These are phyloP conservation scores for Craterostigma plantagineum DNA, from an alignment of 257 asterid genomes.

Conservation along the genomic window DNA sequence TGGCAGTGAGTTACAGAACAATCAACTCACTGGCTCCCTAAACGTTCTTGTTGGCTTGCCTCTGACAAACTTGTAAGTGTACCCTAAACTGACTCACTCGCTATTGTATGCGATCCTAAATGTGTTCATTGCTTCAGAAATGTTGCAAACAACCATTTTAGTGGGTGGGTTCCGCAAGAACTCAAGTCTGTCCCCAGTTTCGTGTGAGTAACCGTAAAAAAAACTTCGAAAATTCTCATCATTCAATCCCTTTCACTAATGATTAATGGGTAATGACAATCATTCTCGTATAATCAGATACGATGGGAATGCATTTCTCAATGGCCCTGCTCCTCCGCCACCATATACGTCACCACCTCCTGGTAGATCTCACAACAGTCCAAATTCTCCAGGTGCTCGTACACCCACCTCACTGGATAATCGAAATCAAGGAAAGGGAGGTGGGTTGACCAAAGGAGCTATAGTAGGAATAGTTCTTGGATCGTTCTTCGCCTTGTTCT, in stretches of 20 bases:
- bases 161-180: conserved; percentile 86
- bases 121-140: conserved; percentile 33
- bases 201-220: conserved; percentile 45
- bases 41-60: conserved; percentile 56
- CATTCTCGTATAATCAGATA: conserved; percentile 31
- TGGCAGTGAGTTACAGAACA: conserved; percentile 64
- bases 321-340: conserved; percentile 91
- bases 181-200: conserved; percentile 56
- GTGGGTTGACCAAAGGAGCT: conserved; percentile 49
- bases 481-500: conserved; percentile 26
- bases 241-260: too few species aligned
- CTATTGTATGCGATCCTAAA: background rate
- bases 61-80: conserved; percentile 62
- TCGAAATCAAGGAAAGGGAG: conserved; percentile 19
- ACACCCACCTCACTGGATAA: conserved; percentile 22
- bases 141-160: conserved; percentile 76
- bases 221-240: conserved; percentile 1
- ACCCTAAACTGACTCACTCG: background rate
- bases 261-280: conserved; percentile 2
- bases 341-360: conserved; percentile 84
- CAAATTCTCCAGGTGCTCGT: conserved; percentile 17
- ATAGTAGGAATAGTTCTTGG: conserved; percentile 70
- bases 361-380: conserved; percentile 25
- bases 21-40: conserved; percentile 72
- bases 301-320: conserved; percentile 58